Evolutionary conservation across 768 basidiomycete species (phyloP).

Genomic region (Lentinula sp.): DNA sequence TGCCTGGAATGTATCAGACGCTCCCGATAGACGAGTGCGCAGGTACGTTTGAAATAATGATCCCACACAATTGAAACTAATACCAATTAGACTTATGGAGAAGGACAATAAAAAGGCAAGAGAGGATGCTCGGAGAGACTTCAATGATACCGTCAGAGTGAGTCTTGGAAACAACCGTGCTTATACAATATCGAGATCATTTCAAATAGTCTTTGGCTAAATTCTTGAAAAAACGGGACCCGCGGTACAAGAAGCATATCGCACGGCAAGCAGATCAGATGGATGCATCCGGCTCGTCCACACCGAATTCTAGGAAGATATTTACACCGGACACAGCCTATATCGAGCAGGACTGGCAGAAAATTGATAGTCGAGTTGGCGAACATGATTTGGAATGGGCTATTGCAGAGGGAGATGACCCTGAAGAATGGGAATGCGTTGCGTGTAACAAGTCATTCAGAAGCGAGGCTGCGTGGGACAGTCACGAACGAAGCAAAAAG

Average conservation of each 20-base stretch:
- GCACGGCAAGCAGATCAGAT: conserved; percentile 35
- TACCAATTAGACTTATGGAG: conserved; percentile 70
- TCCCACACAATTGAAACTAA: neutral
- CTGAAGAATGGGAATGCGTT: conserved; percentile 93
- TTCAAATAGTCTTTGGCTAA: conserved; percentile 60
- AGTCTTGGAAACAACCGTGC: conserved; percentile 15
- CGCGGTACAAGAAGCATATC: conserved; percentile 70
- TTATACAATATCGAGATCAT: too few relatives aligned
- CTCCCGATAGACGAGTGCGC: conserved; percentile 79
- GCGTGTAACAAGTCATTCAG: conserved; percentile 86
- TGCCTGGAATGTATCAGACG: conserved; percentile 76
- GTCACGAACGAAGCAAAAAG: conserved; percentile 94
- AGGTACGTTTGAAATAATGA: conserved; percentile 36
- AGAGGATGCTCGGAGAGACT: conserved; percentile 83
- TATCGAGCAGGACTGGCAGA: conserved; percentile 91
- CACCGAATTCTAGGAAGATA: conserved; percentile 18
- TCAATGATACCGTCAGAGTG: conserved; percentile 87
- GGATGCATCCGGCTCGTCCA: conserved; percentile 23
- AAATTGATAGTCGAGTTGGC: conserved; percentile 33
- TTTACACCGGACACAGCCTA: conserved; percentile 37
- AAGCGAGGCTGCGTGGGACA: conserved; percentile 92
- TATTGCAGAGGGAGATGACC: conserved; percentile 59
- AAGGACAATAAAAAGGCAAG: conserved; percentile 92
- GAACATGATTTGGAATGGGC: conserved; percentile 74
- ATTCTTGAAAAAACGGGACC: conserved; percentile 84